Evolutionary conservation across 2,329 filamentous ascomycete species (phyloP), one percentile per base, ranked within the genome.

Genomic region (Alternaria novae-zelandiae): DNA sequence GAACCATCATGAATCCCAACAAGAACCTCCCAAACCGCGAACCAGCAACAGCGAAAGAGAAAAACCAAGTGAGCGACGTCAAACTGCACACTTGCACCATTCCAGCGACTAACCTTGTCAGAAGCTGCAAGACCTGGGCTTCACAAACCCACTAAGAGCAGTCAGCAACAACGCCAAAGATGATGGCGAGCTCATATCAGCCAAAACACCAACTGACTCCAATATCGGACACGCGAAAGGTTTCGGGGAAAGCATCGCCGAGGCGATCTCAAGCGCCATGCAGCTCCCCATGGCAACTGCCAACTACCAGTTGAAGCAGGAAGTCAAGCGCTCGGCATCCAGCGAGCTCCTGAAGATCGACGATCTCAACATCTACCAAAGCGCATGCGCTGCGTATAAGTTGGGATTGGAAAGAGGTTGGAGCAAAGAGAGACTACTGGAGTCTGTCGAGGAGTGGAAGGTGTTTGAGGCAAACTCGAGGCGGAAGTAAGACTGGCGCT

Each of bases 261-360:
- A 47, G n/a, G 47, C 32, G 10, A 44, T 59, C 15, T 25, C 46
- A 25, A 44, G 11, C 36, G 36, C 36, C 6, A 30, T 28, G 43
- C 54, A 56, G 13, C 54, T 32, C 9, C 26, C 26, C n/a, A 15
- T 23, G 6, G 17, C 23, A 15, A 30, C 20, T 36, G 26, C n/a
- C 4, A 51, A n/a, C 2, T 43, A 56, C 23, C 43, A 32, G 20
- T 13, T 45, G 17, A 30, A 30, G 46, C 11, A 17, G 9, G 41
- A 51, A 25, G 8, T 45, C 23, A 53, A 53, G 23, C 47, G 47
- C 17, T 30, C 46, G 20, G 47, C 56, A 20, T 59, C 56, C 5
- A 59, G 32, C 10, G 47, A 59, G 25, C 26, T 59, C 7, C 20
- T 59, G 2, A 59, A 59, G 25, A 59, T 59, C 20, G 25, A 59